A percentile compares a stretch with the other conserved stretches of the same genome.
Evolutionary conservation across 441 rosid genomes (phyloP).

Genomic region (Adansonia grandidieri): DNA sequence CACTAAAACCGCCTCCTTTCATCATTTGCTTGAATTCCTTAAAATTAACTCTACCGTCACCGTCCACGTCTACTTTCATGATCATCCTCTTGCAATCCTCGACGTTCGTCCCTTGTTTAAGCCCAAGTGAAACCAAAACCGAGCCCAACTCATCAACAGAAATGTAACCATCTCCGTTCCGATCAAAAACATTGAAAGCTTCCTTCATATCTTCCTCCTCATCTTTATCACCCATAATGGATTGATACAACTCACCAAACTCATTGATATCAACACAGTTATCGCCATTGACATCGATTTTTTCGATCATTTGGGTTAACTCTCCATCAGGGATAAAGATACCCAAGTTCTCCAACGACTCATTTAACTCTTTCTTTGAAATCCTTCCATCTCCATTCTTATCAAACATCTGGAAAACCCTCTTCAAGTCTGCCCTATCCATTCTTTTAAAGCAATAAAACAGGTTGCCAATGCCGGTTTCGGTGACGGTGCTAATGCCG

Average conservation of each 20-base stretch:
- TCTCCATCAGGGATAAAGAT: constrained; percentile 68
- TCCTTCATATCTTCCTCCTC: constrained; percentile 79
- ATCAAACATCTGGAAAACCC: constrained; percentile 80
- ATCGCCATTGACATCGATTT: constrained; percentile 71
- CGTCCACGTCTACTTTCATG: constrained; percentile 75
- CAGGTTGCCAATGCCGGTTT: background rate
- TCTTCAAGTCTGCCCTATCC: constrained; percentile 60
- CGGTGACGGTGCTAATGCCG: background rate
- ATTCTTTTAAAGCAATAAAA: constrained; percentile 30
- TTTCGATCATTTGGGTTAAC: constrained; percentile 61
- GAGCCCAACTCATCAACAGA: constrained; percentile 72
- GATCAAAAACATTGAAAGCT: constrained; percentile 85
- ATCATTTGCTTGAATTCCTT: constrained; percentile 81
- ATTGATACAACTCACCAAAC: constrained; percentile 62
- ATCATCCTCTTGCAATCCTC: constrained; percentile 83
- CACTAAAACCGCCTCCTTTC: constrained; percentile 67
- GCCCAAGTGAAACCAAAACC: constrained; percentile 71
- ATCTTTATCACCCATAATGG: constrained; percentile 56
- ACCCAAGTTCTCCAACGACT: constrained; percentile 70
- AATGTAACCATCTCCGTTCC: constrained; percentile 87
- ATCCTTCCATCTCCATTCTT: constrained; percentile 73
- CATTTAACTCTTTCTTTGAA: constrained; percentile 59
- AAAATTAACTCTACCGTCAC: constrained; percentile 80
- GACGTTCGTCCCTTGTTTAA: constrained; percentile 63
- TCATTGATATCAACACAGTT: constrained; percentile 74